Percentiles rank a stretch among this genome's conserved stretches.
These are phyloP conservation scores for Ascocoryne sarcoides DNA, from an alignment of 2,329 filamentous ascomycete genomes.

Conservation along the genomic window DNA sequence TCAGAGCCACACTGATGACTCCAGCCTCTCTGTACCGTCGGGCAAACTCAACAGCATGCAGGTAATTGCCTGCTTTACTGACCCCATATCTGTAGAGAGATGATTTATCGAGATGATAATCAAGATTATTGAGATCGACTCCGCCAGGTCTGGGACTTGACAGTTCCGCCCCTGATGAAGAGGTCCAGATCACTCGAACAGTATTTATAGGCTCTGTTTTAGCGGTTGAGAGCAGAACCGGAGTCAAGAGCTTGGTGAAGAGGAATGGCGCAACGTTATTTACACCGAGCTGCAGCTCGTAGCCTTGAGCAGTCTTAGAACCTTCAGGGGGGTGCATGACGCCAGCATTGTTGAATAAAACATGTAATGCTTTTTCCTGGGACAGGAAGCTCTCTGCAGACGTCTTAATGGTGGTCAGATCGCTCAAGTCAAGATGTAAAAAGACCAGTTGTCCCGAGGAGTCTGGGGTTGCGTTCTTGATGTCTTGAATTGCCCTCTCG, in stretches of 20 bases:
- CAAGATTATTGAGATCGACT: conserved; percentile 12
- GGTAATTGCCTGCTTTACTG: conserved; percentile 15
- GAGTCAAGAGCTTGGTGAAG: conserved; percentile 29
- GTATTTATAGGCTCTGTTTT: conserved; percentile 8
- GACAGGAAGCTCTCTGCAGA: conserved; percentile 29
- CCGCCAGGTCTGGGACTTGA: conserved; percentile 4
- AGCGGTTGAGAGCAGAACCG: conserved; percentile 25
- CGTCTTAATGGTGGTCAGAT: conserved; percentile 31
- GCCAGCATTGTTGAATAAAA: conserved; percentile 33
- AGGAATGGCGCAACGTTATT: conserved; percentile 30
- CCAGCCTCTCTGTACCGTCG: conserved; percentile 8
- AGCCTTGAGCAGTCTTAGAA: conserved; percentile 20
- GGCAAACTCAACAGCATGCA: conserved; percentile 12
- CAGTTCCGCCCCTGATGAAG: conserved; percentile 18
- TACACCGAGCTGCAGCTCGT: conserved; percentile 29
- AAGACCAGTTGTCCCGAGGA: conserved; percentile 30
- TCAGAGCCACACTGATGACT: conserved; percentile 13
- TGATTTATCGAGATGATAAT: conserved; percentile 11
- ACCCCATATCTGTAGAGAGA: conserved; percentile 10
- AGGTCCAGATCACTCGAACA: conserved; percentile 28
- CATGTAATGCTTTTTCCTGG: conserved; percentile 31
- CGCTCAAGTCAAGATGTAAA: conserved; percentile 30
- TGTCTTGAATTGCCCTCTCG: conserved; percentile 29
- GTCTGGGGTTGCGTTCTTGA: conserved; percentile 23
- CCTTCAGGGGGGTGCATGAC: conserved; percentile 28